Base-by-base conservation (phyloP, 2,329 filamentous ascomycete species). In the Verticillium albo-atrum region DNA sequence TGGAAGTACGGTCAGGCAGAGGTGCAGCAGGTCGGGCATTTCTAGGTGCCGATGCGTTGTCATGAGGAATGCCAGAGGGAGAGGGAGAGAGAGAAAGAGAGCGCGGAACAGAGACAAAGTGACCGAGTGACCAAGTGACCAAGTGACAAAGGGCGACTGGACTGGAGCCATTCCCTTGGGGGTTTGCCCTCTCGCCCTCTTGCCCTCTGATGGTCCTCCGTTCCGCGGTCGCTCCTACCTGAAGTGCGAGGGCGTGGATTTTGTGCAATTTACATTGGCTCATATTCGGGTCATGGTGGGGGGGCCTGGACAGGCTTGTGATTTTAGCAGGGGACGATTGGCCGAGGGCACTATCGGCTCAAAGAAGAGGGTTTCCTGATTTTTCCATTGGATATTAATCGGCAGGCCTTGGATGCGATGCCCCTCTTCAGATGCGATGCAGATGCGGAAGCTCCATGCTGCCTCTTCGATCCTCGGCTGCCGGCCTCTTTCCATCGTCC, bases 11-110 rank as follows among this genome's bases (percentile, higher is more conserved):
- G 74, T 79, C 74, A 77, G 77, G 77, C 77, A 79, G 74, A 75
- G 73, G 71, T 78, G 77, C 77, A 78, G 71, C 68, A 71, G 67
- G 72, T 75, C 72, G 71, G 75, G 75, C 74, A 71, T 71, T 70
- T 70, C 70, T 71, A 35, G 30, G 72, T 71, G 74, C 70, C 78
- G 78, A 80, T 81, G 77, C 75, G 79, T 80, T 82, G 79, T 81
- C 80, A 82, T 74, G 68, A 70, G 67, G 55, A 51, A 25, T 42
- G 52, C 51, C 51, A 47, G 37, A 37, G 3, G 17, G 55, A 26
- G 25, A 3, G 9, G 47, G 54, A 42, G 28, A n/a, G 27, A 30
- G 26, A 27, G 20, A 32, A 56, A 56, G 27, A 27, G 17, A 17
- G 10, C 15, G 10, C 30, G 10, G 30, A n/a, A n/a, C 14, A 32